A percentile compares a stretch with the other conserved stretches of the same genome.
phyloP scores from a whole-genome alignment of 805 yeast genomes.

The Saccharomycopsis oosterbeekiorum region DNA sequence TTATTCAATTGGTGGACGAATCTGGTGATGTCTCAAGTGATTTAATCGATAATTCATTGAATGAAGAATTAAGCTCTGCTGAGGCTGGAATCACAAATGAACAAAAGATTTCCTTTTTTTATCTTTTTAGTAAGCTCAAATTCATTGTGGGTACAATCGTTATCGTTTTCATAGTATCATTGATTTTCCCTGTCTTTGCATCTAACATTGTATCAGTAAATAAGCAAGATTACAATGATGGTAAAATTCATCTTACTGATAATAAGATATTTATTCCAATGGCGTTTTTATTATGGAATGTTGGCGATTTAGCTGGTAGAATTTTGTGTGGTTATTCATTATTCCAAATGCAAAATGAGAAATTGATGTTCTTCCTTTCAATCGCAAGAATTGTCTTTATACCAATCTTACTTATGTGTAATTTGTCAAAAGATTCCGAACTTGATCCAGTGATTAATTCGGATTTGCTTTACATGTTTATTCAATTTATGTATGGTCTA shows the following conservation, averaged over 20 bases:
- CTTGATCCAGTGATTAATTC: slow-evolving; percentile 30
- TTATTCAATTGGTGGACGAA: slow-evolving; percentile 17
- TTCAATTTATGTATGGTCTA: slow-evolving; percentile 75
- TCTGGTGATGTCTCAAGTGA: slow-evolving; percentile 13
- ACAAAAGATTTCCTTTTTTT: slow-evolving; percentile 45
- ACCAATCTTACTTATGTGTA: slow-evolving; percentile 66
- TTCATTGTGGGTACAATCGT: slow-evolving; percentile 62
- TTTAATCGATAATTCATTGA: slow-evolving; percentile 1
- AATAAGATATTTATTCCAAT: slow-evolving; percentile 54
- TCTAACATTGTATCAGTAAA: slow-evolving; percentile 49
- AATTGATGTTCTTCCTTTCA: slow-evolving; percentile 43
- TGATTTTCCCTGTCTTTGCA: slow-evolving; percentile 87
- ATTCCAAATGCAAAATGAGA: slow-evolving; percentile 35
- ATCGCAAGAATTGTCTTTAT: slow-evolving; percentile 47
- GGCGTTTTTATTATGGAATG: slow-evolving; percentile 77
- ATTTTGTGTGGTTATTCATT: slow-evolving; percentile 44
- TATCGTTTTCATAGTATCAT: slow-evolving; percentile 60
- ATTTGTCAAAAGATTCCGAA: slow-evolving; percentile 22
- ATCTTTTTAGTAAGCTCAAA: slow-evolving; percentile 53
- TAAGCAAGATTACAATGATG: slow-evolving; percentile 19
- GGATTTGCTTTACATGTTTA: slow-evolving; percentile 54
- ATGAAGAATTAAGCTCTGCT: not conserved
- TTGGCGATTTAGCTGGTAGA: slow-evolving; percentile 80
- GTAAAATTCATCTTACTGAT: slow-evolving; percentile 11
- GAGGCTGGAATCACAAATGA: not conserved